Evolutionary conservation across 2,329 filamentous ascomycete genomes (phyloP).

Genomic region (Akanthomyces uredinophilus): DNA sequence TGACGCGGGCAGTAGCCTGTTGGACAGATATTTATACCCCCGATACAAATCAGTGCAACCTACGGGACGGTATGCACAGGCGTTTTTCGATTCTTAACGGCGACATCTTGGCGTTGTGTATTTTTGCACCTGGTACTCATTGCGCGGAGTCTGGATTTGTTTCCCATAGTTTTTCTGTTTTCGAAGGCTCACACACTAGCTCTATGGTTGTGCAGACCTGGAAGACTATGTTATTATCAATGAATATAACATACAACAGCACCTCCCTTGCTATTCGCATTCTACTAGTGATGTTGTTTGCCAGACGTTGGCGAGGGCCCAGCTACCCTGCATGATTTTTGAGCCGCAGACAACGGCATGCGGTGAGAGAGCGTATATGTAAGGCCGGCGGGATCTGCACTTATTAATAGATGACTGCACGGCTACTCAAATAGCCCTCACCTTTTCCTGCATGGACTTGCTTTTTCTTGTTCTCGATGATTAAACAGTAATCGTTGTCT

Average conservation of each 20-base stretch:
- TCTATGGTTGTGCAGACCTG: not conserved
- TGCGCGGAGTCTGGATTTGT: conserved; percentile 3
- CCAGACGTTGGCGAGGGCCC: no score
- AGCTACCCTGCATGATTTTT: no score
- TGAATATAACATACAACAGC: not conserved
- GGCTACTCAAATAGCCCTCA: not conserved
- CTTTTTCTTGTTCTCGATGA: not conserved
- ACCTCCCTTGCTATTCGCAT: not conserved
- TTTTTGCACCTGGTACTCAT: not conserved
- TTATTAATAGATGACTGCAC: not conserved
- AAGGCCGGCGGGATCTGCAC: not conserved
- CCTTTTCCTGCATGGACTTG: no score
- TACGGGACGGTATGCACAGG: not conserved
- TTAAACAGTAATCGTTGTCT: not conserved
- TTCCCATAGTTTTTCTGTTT: not conserved
- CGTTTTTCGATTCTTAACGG: not conserved
- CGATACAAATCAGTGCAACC: conserved; percentile 2
- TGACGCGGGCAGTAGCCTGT: not conserved
- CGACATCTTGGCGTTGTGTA: not conserved
- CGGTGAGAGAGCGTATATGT: not conserved
- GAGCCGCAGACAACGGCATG: no score
- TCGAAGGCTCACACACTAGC: not conserved
- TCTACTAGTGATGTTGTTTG: not conserved
- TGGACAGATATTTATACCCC: conserved; percentile 2
- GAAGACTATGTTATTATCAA: not conserved